phyloP scores from a whole-genome alignment of 139 green algal genomes.

The Coelastrella sp. region DNA sequence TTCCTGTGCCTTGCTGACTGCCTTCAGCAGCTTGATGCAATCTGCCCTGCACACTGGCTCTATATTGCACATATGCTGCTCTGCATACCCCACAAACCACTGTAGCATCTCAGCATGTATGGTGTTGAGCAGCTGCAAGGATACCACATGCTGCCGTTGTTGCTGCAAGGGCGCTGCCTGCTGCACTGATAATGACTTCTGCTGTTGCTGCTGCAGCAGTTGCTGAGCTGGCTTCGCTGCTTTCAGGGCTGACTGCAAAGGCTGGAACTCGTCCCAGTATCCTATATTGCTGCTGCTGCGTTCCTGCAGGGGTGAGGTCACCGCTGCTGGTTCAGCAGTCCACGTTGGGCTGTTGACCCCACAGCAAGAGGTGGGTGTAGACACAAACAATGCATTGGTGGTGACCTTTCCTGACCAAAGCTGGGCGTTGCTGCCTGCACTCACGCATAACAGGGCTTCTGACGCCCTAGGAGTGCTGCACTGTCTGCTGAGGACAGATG shows the following conservation, averaged over 20 bases:
- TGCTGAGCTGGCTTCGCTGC: neutral
- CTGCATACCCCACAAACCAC: slow-evolving; percentile 13
- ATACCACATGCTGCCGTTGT: neutral
- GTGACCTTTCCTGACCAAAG: slow-evolving; percentile 7
- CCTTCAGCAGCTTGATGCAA: slow-evolving; percentile 16
- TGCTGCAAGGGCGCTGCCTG: neutral
- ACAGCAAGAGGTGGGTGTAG: neutral
- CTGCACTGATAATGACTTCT: neutral
- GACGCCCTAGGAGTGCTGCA: neutral
- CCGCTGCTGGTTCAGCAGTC: neutral
- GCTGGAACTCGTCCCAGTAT: neutral
- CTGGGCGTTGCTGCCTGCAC: slow-evolving; percentile 19
- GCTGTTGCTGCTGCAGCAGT: neutral
- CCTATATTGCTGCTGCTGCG: neutral
- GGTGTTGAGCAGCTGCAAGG: neutral
- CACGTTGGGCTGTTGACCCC: neutral
- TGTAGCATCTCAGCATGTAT: slow-evolving; percentile 8
- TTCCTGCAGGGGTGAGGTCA: neutral
- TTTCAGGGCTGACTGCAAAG: neutral
- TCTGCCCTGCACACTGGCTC: neutral
- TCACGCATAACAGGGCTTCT: neutral
- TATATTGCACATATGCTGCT: neutral
- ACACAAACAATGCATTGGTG: slow-evolving; percentile 38
- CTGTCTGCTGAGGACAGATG: neutral
- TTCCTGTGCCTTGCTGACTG: neutral